Conservation (phyloP, 73 alveolate species). For the Symbiodinium natans region DNA sequence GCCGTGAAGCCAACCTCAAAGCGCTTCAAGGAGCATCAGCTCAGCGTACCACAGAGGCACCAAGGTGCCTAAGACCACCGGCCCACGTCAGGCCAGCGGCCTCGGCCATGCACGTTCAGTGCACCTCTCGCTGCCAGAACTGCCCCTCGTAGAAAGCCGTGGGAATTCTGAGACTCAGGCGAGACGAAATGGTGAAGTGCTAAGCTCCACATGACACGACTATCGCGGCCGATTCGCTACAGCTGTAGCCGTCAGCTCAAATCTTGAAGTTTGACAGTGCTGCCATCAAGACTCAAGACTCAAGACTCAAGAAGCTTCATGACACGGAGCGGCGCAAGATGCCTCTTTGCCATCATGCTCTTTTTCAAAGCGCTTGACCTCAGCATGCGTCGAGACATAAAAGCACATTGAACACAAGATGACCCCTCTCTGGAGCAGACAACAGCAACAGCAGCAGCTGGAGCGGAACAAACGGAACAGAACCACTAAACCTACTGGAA, state of each 20-base stretch:
- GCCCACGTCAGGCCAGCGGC: conserved; percentile 11
- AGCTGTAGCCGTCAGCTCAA: neutral
- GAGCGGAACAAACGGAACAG: too few relatives aligned
- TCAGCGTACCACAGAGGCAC: neutral
- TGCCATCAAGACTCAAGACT: too few relatives aligned
- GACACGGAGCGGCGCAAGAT: too few relatives aligned
- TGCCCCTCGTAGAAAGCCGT: neutral
- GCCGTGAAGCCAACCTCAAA: neutral
- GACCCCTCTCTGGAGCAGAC: too few relatives aligned
- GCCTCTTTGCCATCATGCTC: conserved; percentile 55
- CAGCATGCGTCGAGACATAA: neutral
- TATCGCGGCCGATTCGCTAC: neutral
- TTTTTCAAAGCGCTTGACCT: conserved; percentile 68
- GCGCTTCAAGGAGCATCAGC: neutral
- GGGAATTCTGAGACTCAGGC: neutral
- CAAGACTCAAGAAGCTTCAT: too few relatives aligned
- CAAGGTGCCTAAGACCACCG: neutral
- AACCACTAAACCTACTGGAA: too few relatives aligned
- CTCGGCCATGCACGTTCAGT: neutral
- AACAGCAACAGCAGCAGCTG: too few relatives aligned
- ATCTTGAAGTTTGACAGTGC: too few relatives aligned
- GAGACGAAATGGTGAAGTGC: neutral
- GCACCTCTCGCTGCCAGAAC: too few relatives aligned
- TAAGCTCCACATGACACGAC: neutral
- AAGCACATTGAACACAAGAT: too few relatives aligned